Conservation (phyloP, 2,329 filamentous ascomycete genomes). For the Neophaeococcomyces aloes region DNA sequence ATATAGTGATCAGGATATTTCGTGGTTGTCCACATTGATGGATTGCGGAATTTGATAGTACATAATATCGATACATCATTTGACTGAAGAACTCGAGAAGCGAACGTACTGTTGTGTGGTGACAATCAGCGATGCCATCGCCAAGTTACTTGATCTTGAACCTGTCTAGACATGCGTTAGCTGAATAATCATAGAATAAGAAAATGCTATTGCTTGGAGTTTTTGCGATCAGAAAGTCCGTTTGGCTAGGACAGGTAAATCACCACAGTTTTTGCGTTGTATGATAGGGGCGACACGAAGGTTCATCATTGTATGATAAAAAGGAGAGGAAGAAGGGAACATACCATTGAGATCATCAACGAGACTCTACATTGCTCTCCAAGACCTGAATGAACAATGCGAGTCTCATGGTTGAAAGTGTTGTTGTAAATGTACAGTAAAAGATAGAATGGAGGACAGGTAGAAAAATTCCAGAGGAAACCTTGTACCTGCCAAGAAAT, state of each 20-base stretch:
- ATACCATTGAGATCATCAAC: not conserved
- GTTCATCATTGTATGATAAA: conserved; percentile 42
- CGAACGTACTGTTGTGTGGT: not conserved
- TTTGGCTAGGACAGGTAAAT: conserved; percentile 54
- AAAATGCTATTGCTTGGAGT: conserved; percentile 6
- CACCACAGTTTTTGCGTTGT: conserved; percentile 42
- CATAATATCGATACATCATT: conserved; percentile 31
- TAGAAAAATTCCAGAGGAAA: no score
- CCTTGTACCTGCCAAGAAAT: no score
- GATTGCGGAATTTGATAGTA: conserved; percentile 42
- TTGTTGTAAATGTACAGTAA: not conserved
- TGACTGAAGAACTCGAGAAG: conserved; percentile 1
- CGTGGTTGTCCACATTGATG: conserved; percentile 34
- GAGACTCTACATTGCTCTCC: no score
- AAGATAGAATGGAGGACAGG: no score
- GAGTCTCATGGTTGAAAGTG: not conserved
- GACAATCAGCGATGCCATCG: not conserved
- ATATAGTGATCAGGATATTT: conserved; percentile 31
- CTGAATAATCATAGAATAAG: not conserved
- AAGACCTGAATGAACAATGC: not conserved
- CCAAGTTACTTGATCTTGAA: not conserved
- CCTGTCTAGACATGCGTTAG: not conserved
- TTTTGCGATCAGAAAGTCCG: conserved; percentile 43
- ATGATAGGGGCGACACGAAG: conserved; percentile 54
- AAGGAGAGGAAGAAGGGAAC: not conserved